Evolutionary conservation across 208 protist species (phyloP), one percentile per base, ranked within the genome.

Genomic region (Novymonas esmeraldas): DNA sequence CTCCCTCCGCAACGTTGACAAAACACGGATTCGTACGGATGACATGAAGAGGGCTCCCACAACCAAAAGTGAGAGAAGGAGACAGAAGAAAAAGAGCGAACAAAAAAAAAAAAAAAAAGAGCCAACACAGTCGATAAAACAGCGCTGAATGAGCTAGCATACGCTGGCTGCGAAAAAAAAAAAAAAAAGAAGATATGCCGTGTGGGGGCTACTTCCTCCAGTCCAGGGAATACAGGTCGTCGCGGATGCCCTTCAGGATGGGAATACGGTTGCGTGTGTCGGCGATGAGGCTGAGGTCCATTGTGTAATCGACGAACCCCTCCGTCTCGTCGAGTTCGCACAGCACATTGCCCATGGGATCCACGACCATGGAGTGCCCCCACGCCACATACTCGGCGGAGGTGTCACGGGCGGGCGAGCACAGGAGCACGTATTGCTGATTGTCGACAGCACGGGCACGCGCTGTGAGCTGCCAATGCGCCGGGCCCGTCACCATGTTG

Each of bases 401-500:
- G 13, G 63, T 76, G 58, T 99, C 94, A 39, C 98, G 81, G 2
- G 98, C 98, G 20, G 97, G 98, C 10, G 98, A 99, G 41, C 94
- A 96, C 16, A 96, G 69, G 9, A 96, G 70, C 9, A 98, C 97
- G 67, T 88, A 99, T 11, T 97, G 72, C 78, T 99, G 98, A 61
- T 94, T 97, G 73, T 99, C 97, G 13, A 98, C 73, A 24, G 95
- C 93, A 29, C 97, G 90, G 2, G 92, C 75, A 36, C 97, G 73
- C 11, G 86, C 85, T 9, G 95, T 79, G 2, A 99, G 81, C 82
- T 99, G 93, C 98, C 98, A 99, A 73, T 99, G 98, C 0, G 86
- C 61, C 4, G 98, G 98, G 0, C 98, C 98, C 2, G 98, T 99
- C 7, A 98, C 97, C 96, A 99, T 99, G 79, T 99, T 99, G 79